phyloP scores from a whole-genome alignment of 2,329 filamentous ascomycete species.

The Alternaria incomplexa region DNA sequence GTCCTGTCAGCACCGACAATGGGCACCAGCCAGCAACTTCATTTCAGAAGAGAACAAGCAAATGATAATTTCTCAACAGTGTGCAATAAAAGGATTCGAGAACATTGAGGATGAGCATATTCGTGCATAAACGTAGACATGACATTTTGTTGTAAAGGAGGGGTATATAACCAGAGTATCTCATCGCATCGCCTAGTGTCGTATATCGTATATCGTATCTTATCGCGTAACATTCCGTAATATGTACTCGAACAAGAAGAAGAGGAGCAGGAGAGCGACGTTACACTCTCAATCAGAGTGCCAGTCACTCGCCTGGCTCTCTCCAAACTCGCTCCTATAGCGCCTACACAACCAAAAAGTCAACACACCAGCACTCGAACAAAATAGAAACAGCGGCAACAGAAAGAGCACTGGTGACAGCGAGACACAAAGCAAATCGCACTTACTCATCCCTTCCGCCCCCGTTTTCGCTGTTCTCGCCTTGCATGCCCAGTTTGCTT shows the following conservation, averaged over 20 bases:
- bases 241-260: background rate
- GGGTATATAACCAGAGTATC: background rate
- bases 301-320: constrained; percentile 29
- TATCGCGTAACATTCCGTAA: background rate
- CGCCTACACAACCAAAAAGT: constrained; percentile 9
- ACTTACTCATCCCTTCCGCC: constrained; percentile 28
- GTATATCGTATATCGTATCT: background rate
- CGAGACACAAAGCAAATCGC: background rate
- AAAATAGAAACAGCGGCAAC: background rate
- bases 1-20: background rate
- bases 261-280: background rate
- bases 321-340: constrained; percentile 28
- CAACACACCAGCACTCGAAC: constrained; percentile 5
- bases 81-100: rapidly evolving
- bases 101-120: background rate
- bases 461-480: constrained; percentile 34
- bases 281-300: constrained; percentile 19
- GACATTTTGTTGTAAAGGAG: background rate
- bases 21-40: background rate
- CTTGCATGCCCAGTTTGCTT: constrained; percentile 15
- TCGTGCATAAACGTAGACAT: background rate
- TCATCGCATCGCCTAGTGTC: background rate
- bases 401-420: background rate
- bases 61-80: background rate
- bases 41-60: background rate